Base-by-base conservation (phyloP, 257 asterid genomes). In the Nyctanthes arbortristis region DNA sequence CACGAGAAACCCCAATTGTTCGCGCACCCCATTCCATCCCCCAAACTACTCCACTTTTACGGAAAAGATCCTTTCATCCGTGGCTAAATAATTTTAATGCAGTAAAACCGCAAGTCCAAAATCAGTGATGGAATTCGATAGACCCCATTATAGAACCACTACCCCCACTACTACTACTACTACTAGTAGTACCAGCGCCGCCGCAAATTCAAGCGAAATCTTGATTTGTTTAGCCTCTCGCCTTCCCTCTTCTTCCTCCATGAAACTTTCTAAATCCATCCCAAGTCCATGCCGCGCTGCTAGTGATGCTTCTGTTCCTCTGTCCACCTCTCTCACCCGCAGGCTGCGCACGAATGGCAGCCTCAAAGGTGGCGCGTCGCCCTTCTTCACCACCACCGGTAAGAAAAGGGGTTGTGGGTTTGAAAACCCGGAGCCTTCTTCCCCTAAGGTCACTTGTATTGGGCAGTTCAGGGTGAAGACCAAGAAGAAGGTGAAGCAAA, bases 361-460 rank as follows among this genome's bases (percentile, higher is more conserved):
- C 66, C 58, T 91, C 45, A 93, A 89, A 33, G 92, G 87, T 10
- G 94, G 96, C 32, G 90, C 96, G 0, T 87, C 99, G 7, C 96
- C 97, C 3, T 83, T 89, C 65, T 79, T 86, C 74, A 75, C 90
- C 10, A 29, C 83, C 25, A 62, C 77, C 14, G 84, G 82, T 6
- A 87, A 84, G 73, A 88, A 82, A 60, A 73, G 86, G n/a, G 96
- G 91, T 11, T 73, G 89, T 27, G 86, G 69, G 0, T 88, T 84
- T 27, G 99, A 91, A 10, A 91, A 89, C 72, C 96, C 94, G 0
- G 99, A 91, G 56, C 97, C 97, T 0, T 84, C 99, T 75, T 93
- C 99, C 1, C 99, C 99, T 0, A 93, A 93, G 58, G 99, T 93
- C 7, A 93, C 99, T 14, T 93, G 96, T 77, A 93, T 93, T 36